Conservation (phyloP, 176 grass and related monocot species). For the Juncus inflexus region DNA sequence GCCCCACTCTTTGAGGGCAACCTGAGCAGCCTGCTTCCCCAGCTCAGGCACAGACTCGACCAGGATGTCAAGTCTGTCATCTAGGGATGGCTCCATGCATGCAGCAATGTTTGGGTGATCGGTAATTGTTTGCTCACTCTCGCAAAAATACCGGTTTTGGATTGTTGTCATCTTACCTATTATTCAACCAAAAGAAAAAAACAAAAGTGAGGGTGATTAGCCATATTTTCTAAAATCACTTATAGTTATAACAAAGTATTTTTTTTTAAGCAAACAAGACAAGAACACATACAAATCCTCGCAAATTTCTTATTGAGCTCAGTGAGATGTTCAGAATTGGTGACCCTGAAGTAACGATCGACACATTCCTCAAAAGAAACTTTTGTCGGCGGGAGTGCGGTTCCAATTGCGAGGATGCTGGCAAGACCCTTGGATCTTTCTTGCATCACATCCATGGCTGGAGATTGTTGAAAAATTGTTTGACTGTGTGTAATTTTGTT, state of each 20-base stretch:
- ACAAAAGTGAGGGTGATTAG: no score
- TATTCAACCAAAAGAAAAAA: no score
- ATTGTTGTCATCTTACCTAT: slow-evolving; percentile 39
- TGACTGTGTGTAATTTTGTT: neutral
- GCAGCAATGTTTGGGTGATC: no score
- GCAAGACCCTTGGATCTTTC: slow-evolving; percentile 14
- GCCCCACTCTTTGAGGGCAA: no score
- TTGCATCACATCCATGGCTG: slow-evolving; percentile 8
- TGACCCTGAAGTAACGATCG: slow-evolving; percentile 15
- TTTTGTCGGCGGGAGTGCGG: slow-evolving; percentile 9
- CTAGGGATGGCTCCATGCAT: slow-evolving; percentile 25
- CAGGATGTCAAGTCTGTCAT: slow-evolving; percentile 25
- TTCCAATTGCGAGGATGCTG: slow-evolving; percentile 2
- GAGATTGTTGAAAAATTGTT: neutral
- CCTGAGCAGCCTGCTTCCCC: no score
- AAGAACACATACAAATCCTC: slow-evolving; percentile 5
- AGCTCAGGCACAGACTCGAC: neutral
- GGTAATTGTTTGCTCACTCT: neutral
- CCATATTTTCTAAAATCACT: no score
- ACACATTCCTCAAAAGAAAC: neutral
- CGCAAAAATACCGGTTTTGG: slow-evolving; percentile 26
- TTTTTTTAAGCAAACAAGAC: neutral
- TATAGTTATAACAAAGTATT: neutral
- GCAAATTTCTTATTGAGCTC: slow-evolving; percentile 25
- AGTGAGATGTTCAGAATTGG: slow-evolving; percentile 16